Percentiles rank a stretch among this genome's conserved stretches.
Evolutionary conservation across 345 rosid genomes (phyloP).

Genomic region (Cardamine occulta): DNA sequence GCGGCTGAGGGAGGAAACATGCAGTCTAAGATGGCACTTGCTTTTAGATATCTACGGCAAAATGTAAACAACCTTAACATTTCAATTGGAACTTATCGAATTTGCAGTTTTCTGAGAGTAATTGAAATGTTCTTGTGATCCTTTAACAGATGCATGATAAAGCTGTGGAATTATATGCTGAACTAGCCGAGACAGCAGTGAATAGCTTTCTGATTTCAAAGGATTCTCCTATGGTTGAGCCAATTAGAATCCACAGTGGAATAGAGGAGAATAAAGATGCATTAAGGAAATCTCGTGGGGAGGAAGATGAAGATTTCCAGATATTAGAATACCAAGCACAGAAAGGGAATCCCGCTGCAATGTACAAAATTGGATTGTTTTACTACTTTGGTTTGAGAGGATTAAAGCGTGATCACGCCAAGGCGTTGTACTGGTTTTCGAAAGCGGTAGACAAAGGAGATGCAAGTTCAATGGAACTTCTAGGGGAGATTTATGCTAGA

Average conservation of each 20-base stretch:
- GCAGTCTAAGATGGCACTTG: slow-evolving; percentile 94
- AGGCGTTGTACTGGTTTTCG: slow-evolving; percentile 88
- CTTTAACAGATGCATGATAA: slow-evolving; percentile 57
- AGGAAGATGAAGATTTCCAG: slow-evolving; percentile 92
- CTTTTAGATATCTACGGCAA: slow-evolving; percentile 78
- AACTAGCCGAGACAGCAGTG: slow-evolving; percentile 84
- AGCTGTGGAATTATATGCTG: slow-evolving; percentile 78
- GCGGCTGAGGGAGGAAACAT: slow-evolving; percentile 73
- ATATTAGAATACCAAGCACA: slow-evolving; percentile 91
- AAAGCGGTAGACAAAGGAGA: slow-evolving; percentile 89
- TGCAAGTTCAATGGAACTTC: slow-evolving; percentile 89
- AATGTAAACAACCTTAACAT: slow-evolving; percentile 51
- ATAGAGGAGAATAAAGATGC: slow-evolving; percentile 87
- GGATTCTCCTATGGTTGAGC: slow-evolving; percentile 77
- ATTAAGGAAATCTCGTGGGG: slow-evolving; percentile 77
- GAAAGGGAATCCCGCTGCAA: slow-evolving; percentile 82
- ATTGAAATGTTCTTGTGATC: slow-evolving; percentile 14
- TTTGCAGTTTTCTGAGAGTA: background rate
- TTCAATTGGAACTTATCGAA: background rate
- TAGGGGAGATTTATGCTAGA: slow-evolving; percentile 94
- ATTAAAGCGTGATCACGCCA: slow-evolving; percentile 75
- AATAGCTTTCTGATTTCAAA: slow-evolving; percentile 87
- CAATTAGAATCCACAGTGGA: slow-evolving; percentile 84
- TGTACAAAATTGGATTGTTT: slow-evolving; percentile 86
- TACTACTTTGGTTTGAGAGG: slow-evolving; percentile 96